Evolutionary conservation across 345 rosid genomes (phyloP), one percentile per base, ranked within the genome.

Genomic region (Kandelia obovata): DNA sequence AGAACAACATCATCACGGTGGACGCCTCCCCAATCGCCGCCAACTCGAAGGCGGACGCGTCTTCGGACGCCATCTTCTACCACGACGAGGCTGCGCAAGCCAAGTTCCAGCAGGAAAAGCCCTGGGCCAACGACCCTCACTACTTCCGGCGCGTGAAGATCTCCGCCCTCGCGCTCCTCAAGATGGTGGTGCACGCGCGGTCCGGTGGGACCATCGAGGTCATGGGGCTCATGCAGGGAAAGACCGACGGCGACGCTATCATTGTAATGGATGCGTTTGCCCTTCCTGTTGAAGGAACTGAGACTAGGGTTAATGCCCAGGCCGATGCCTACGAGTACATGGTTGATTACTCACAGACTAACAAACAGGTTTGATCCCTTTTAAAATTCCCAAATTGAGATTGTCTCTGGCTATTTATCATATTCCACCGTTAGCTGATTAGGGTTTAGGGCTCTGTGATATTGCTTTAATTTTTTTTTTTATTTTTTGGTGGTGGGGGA

Each of bases 101-200:
- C 70, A 86, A 83, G 81, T 88, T 85, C 80, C 96, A 81, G 81
- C 92, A 84, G 76, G 98, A 96, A 75, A 96, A 85, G 85, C 99
- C 98, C 26, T 96, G 99, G 99, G 71, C 88, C 49, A 81, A 83
- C 53, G 98, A 92, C 47, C 98, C 97, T 37, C 91, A 96, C 86
- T 92, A 86, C 87, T 96, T 96, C 84, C 86, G 95, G 80, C 95
- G 96, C 66, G 99, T 96, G 9, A 94, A 84, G 84, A 89, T 96
- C 84, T 96, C 98, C 11, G 99, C 99, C 1, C 97, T 96, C 58
- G 99, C 98, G 15, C 89, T 96, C 25, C 91, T 92, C 21, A 96
- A 96, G 91, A 96, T 96, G 99, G 99, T 90, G 11, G 99, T 96
- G 9, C 99, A 96, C 84, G 98, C 99, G 30, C 99, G 99, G 75